Evolutionary conservation across 106 monocot genomes (phyloP), one percentile per base, ranked within the genome.

Genomic region (Dendrobium catenatum): DNA sequence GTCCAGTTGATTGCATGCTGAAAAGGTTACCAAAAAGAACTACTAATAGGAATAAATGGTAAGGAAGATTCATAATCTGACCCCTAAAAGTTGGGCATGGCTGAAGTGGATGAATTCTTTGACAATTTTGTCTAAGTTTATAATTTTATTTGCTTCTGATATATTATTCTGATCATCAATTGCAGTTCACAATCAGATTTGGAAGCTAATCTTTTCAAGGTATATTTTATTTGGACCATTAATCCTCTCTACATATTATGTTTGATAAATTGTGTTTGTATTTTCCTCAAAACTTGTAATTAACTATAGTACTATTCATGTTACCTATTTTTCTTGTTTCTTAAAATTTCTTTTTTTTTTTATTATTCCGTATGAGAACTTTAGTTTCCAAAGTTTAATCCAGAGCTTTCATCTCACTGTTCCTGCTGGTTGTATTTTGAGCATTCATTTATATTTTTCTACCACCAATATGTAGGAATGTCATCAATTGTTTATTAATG

Each of bases 151-250:
- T 70, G n/a, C 18, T 70, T 70, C 37, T 70, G 70, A 70, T 70
- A 70, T 29, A 29, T 70, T 70, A 33, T 70, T 70, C 70, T 74
- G 17, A 42, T 74, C 29, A 20, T 17, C 41, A 42, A 42, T 89
- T 89, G 85, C 93, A 99, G 99, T 80, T 99, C 99, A 81, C 99
- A 99, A 80, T 82, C 87, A 68, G 99, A 99, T 82, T 86, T 99
- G 85, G 99, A 99, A 90, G 91, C 90, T 43, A 99, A 99, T 86
- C 83, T 99, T 58, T 99, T 99, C 76, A 99, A 99, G 93, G 99
- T 99, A 86, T 99, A 84, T 78, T 55, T 49, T 76, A 26, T 11
- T 18, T 49, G 4, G 43, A 17, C 31, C 33, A 68, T 68, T 31
- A 31, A 31, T 37, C 37, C 4, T 37, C 13, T 2, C 27, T 70